Base-by-base conservation (phyloP, 2,329 filamentous ascomycete species). In the Pyrenochaeta sp. region DNA sequence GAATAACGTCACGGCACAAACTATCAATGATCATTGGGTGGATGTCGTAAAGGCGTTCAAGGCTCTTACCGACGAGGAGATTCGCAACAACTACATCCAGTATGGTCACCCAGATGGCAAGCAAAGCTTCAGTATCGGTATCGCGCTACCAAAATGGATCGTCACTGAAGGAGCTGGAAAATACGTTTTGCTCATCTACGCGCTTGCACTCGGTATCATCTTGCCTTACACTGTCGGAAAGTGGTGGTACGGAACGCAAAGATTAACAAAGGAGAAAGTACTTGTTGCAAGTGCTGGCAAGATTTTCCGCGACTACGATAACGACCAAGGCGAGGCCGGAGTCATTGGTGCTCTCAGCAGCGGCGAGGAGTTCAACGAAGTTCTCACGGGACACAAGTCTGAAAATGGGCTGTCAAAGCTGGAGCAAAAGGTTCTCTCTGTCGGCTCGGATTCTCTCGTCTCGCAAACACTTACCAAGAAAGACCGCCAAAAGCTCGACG, bases 1-100 rank as follows among this genome's bases (percentile, higher is more conserved):
- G 59, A 95, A 93, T 80, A 99, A 99, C 78, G 87, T 97, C 77
- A 99, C 95, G 1, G 67, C 87, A 49, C 92, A 98, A 65, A 84
- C 81, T 15, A 84, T 98, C 67, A 99, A 95, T 77, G 84, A 93
- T 55, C 84, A 88, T 75, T 99, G 95, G 80, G 92, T 98, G 51
- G 93, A 98, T 72, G 86, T 98, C 68, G 95, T 92, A 65, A 99
- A 99, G 81, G 95, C 95, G 6, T 99, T 97, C 84, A 97, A 99
- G 79, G 90, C 95, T 3, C 85, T 99, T 43, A 99, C 96, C 4
- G 95, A 99, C 72, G 96, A 99, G 78, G 95, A 98, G 36, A 85
- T 98, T 56, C 90, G 95, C 71, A 96, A 96, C 79, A 99, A 99
- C 81, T 99, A 91, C 77, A 88, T 97, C 47, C 90, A 96, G 76